phyloP scores from a whole-genome alignment of 2,329 filamentous ascomycete species.

The Endothia cerciana region DNA sequence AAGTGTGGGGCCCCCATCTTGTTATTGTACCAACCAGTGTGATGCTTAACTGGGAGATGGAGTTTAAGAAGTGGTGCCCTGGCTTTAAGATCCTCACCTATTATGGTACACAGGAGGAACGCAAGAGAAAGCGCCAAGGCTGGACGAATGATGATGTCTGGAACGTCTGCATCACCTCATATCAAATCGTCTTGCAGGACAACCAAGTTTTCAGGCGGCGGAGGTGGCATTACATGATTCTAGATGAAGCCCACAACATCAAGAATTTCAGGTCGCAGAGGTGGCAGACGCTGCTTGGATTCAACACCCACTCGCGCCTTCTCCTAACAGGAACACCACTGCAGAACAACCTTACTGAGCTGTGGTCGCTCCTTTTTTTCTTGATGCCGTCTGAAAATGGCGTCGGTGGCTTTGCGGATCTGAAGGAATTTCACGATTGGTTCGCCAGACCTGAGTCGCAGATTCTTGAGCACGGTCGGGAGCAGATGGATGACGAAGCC shows the following conservation, averaged over 20 bases:
- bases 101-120: constrained; percentile 91
- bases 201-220: constrained; percentile 91
- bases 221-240: constrained; percentile 96
- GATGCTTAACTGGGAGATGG: constrained; percentile 99
- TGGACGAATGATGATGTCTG: constrained; percentile 94
- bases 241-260: constrained; percentile 99
- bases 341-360: constrained; percentile 94
- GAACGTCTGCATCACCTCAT: constrained; percentile 98
- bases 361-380: constrained; percentile 97
- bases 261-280: constrained; percentile 98
- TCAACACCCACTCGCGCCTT: constrained; percentile 86
- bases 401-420: constrained; percentile 85
- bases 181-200: constrained; percentile 93
- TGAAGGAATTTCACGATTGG: constrained; percentile 96
- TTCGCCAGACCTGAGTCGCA: constrained; percentile 95
- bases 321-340: constrained; percentile 92
- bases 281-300: constrained; percentile 93
- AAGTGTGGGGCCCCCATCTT: constrained; percentile 94
- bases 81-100: constrained; percentile 98
- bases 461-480: constrained; percentile 90
- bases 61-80: constrained; percentile 99
- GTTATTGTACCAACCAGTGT: constrained; percentile 97
- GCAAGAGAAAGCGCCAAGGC: constrained; percentile 85
- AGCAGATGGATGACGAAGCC: constrained; percentile 92
- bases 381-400: constrained; percentile 89